A percentile compares a stretch with the other conserved stretches of the same genome.
Evolutionary conservation across 352 stramenopile genomes (phyloP).

Genomic region (Pythium brassicae): DNA sequence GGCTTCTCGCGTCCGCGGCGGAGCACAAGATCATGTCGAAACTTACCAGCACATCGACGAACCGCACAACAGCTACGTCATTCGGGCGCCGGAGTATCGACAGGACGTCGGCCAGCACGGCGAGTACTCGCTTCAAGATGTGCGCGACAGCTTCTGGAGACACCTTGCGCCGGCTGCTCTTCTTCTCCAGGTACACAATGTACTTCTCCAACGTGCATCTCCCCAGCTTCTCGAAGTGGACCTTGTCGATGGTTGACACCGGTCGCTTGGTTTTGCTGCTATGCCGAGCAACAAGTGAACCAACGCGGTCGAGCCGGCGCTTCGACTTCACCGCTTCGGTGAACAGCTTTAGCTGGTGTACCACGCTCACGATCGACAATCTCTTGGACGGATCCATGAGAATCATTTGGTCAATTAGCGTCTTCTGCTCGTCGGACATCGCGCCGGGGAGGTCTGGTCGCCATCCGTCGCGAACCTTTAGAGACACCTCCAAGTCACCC

Average conservation of each 20-base stretch:
- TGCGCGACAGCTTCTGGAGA: background rate
- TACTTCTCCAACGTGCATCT: background rate
- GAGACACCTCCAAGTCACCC: background rate
- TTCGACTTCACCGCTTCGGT: background rate
- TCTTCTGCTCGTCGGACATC: background rate
- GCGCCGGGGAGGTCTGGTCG: background rate
- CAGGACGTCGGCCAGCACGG: conserved; percentile 1
- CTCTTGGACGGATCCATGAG: background rate
- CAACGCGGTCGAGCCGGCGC: background rate
- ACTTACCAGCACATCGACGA: conserved; percentile 5
- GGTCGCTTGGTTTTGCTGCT: background rate
- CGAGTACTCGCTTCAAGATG: background rate
- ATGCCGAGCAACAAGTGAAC: background rate
- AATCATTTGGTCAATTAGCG: background rate
- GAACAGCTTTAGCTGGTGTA: background rate
- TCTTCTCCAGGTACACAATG: background rate
- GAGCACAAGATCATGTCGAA: conserved; percentile 5
- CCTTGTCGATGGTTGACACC: background rate
- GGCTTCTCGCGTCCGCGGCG: background rate
- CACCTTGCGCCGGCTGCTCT: background rate
- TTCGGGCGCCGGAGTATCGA: background rate
- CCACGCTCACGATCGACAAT: background rate
- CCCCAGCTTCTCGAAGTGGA: background rate
- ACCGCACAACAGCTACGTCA: conserved; percentile 2
- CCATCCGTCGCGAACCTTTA: background rate